Percentiles rank a stretch among this genome's conserved stretches.
phyloP scores from a whole-genome alignment of 176 grass and related monocot species.

The Themeda triandra region DNA sequence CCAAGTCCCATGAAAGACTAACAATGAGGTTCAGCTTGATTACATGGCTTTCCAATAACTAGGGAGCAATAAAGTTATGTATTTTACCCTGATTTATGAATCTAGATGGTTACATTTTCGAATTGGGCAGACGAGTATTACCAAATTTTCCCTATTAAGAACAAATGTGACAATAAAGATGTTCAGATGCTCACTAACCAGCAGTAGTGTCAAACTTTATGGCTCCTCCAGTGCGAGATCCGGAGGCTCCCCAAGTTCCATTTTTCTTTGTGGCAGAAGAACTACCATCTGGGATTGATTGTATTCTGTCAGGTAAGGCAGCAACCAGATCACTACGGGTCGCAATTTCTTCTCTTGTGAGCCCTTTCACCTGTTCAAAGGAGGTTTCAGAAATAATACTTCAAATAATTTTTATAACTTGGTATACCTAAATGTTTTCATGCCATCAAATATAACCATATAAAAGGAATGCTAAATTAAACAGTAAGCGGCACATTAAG shows the following conservation, averaged over 20 bases:
- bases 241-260: conserved; percentile 71
- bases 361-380: conserved; percentile 81
- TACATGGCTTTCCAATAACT: not conserved
- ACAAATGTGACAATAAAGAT: not conserved
- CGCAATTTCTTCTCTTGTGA: conserved; percentile 85
- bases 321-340: conserved; percentile 74
- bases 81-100: not conserved
- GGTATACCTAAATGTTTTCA: not conserved
- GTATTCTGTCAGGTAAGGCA: conserved; percentile 85
- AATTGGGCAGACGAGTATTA: not conserved
- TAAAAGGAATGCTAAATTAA: conserved; percentile 1
- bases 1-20: not conserved
- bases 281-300: conserved; percentile 89
- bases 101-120: not conserved
- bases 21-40: not conserved
- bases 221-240: conserved; percentile 58
- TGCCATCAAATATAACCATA: not conserved
- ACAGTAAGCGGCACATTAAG: not conserved
- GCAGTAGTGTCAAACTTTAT: conserved; percentile 79
- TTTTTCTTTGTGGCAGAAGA: conserved; percentile 65
- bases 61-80: not conserved
- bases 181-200: conserved; percentile 29
- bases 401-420: not conserved
- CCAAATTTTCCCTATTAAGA: not conserved
- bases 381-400: not conserved